Percentiles rank a stretch among this genome's conserved stretches.
Conservation (phyloP, 495 filamentous ascomycete species). For the Talaromyces adpressus region DNA sequence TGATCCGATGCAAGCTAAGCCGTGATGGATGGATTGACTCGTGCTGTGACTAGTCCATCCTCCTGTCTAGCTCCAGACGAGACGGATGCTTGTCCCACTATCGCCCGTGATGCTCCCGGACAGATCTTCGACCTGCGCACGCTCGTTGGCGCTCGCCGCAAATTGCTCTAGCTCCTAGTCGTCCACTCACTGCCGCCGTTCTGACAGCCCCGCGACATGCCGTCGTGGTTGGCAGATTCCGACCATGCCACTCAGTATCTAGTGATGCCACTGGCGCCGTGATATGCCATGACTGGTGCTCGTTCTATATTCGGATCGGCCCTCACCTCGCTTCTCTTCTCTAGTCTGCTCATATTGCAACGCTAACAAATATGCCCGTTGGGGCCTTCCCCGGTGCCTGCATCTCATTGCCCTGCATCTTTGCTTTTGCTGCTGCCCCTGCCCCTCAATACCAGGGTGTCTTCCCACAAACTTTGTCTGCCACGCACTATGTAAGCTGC, state of each 20-base stretch:
- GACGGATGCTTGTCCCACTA: neutral
- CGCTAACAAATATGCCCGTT: conserved; percentile 5
- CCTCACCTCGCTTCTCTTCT: neutral
- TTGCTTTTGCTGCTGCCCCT: conserved; percentile 4
- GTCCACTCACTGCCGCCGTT: neutral
- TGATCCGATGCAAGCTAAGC: conserved; percentile 9
- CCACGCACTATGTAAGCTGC: conserved; percentile 10
- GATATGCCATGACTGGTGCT: neutral
- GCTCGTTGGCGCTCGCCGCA: conserved; percentile 8
- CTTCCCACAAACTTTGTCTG: neutral
- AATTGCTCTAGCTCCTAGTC: conserved; percentile 4
- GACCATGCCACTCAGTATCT: neutral
- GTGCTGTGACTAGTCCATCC: neutral
- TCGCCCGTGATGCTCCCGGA: neutral
- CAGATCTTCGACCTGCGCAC: conserved; percentile 1
- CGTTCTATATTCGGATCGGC: conserved; percentile 5
- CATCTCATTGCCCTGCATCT: conserved; percentile 7
- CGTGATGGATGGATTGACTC: neutral
- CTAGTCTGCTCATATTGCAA: neutral
- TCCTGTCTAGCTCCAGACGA: no score
- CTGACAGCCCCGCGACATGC: conserved; percentile 3
- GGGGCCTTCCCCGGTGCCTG: conserved; percentile 8
- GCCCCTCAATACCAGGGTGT: conserved; percentile 2
- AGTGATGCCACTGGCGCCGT: neutral
- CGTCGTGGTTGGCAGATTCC: neutral